These are phyloP conservation scores for Aspergillus carlsbadensis DNA, from an alignment of 495 filamentous ascomycete species.

Conservation along the genomic window DNA sequence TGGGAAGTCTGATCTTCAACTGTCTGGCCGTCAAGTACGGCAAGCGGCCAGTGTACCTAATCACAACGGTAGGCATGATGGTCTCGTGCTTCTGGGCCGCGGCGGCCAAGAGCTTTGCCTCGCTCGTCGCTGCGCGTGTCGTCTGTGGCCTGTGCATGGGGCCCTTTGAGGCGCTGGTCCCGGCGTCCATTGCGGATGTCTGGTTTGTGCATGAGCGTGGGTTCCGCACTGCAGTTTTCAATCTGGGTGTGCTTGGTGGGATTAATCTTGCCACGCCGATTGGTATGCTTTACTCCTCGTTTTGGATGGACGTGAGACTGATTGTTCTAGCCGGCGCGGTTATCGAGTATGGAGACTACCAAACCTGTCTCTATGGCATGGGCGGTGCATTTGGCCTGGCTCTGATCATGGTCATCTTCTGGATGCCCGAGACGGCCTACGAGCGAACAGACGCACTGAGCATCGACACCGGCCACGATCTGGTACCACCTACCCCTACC, in stretches of 20 bases:
- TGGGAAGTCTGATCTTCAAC: conserved; percentile 59
- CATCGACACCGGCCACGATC: conserved; percentile 35
- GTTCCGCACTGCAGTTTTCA: conserved; percentile 63
- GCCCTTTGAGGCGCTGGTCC: conserved; percentile 30
- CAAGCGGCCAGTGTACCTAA: conserved; percentile 60
- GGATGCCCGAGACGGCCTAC: conserved; percentile 45
- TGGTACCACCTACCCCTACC: conserved; percentile 8
- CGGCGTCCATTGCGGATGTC: conserved; percentile 30
- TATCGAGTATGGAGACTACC: conserved; percentile 33
- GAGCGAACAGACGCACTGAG: conserved; percentile 30
- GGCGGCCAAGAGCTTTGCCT: conserved; percentile 51
- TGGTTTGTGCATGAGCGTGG: conserved; percentile 65
- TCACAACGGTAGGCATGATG: conserved; percentile 57
- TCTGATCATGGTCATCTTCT: conserved; percentile 41
- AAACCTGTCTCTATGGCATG: conserved; percentile 35
- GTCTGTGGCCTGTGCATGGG: conserved; percentile 35
- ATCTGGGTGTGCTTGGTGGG: conserved; percentile 55
- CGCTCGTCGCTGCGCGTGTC: conserved; percentile 53
- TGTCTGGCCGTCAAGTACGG: conserved; percentile 65
- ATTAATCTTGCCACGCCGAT: conserved; percentile 44
- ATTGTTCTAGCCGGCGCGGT: conserved; percentile 26
- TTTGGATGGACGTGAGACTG: neutral
- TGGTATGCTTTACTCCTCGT: conserved; percentile 23
- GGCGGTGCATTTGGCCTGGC: conserved; percentile 39
- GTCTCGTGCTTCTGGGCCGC: conserved; percentile 60